Evolutionary conservation across 495 filamentous ascomycete genomes (phyloP).

Genomic region (Aspergillus bridgeri): DNA sequence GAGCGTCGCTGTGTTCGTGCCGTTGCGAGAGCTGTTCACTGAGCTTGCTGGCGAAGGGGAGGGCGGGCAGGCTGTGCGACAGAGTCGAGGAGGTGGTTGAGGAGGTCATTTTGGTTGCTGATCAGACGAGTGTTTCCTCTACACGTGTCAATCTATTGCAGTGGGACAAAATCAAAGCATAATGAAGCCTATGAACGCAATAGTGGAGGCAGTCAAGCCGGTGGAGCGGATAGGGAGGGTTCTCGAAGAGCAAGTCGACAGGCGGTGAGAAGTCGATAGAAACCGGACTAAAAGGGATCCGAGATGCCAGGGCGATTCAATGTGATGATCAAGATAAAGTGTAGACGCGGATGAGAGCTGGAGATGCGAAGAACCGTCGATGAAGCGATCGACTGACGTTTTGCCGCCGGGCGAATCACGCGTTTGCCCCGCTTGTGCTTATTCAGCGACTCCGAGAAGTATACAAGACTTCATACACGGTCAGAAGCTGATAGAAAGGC

Average conservation of each 20-base stretch:
- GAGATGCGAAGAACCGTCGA: background rate
- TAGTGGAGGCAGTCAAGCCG: background rate
- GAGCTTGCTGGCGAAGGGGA: constrained; percentile 39
- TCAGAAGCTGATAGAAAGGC: too few species aligned
- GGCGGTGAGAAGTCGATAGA: too few species aligned
- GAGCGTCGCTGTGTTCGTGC: constrained; percentile 18
- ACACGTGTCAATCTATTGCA: constrained; percentile 8
- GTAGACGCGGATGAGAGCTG: too few species aligned
- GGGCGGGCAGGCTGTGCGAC: constrained; percentile 21
- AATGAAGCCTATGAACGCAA: background rate
- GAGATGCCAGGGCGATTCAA: background rate
- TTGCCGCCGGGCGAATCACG: background rate
- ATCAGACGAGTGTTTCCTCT: background rate
- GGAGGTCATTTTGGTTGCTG: constrained; percentile 18
- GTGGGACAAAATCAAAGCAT: background rate
- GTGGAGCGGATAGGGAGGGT: background rate
- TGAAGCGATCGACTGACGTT: background rate
- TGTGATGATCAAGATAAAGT: background rate
- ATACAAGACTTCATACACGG: too few species aligned
- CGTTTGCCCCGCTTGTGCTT: background rate
- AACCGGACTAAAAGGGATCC: too few species aligned
- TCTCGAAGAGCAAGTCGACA: background rate
- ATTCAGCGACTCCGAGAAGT: too few species aligned
- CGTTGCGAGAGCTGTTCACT: constrained; percentile 39
- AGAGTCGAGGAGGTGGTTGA: constrained; percentile 20